These are phyloP conservation scores for Ophiocordyceps unilateralis DNA, from an alignment of 2,329 filamentous ascomycete species.

Conservation along the genomic window DNA sequence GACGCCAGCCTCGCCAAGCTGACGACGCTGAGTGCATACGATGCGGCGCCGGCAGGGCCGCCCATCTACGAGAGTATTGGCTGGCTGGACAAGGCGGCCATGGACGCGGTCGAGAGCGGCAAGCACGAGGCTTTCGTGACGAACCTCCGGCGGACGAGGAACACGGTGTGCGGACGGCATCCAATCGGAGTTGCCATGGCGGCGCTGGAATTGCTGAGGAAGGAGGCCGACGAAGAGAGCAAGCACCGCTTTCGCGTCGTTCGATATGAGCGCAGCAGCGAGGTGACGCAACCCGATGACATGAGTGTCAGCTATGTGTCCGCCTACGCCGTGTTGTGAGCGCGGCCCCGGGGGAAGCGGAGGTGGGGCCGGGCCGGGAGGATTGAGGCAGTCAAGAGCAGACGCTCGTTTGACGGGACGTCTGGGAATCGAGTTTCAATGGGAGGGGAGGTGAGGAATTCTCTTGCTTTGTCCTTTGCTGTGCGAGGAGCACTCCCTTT, in stretches of 20 bases:
- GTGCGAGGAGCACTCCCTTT: no score
- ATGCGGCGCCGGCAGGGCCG: slow-evolving; percentile 17
- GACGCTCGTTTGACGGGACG: background rate
- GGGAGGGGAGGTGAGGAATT: background rate
- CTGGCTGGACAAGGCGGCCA: slow-evolving; percentile 61
- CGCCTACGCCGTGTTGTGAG: slow-evolving; percentile 61
- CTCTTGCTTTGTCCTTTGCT: background rate
- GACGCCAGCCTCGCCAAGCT: slow-evolving; percentile 21
- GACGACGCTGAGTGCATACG: slow-evolving; percentile 17
- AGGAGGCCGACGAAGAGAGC: slow-evolving; percentile 18
- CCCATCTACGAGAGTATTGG: slow-evolving; percentile 75
- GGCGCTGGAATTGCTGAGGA: slow-evolving; percentile 50
- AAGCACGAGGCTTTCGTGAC: slow-evolving; percentile 51
- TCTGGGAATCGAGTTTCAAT: background rate
- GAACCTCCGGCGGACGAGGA: slow-evolving; percentile 54
- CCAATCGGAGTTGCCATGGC: slow-evolving; percentile 91
- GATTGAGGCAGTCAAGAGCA: background rate
- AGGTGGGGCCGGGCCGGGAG: background rate
- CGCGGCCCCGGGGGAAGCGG: no score
- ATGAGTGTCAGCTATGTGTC: slow-evolving; percentile 93
- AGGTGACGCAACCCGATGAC: slow-evolving; percentile 49
- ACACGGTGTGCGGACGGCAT: slow-evolving; percentile 89
- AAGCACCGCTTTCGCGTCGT: slow-evolving; percentile 57
- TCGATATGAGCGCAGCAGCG: slow-evolving; percentile 70
- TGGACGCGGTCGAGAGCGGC: slow-evolving; percentile 70